Evolutionary conservation across 768 basidiomycete species (phyloP), one percentile per base, ranked within the genome.

Genomic region (Grammothele lineata): DNA sequence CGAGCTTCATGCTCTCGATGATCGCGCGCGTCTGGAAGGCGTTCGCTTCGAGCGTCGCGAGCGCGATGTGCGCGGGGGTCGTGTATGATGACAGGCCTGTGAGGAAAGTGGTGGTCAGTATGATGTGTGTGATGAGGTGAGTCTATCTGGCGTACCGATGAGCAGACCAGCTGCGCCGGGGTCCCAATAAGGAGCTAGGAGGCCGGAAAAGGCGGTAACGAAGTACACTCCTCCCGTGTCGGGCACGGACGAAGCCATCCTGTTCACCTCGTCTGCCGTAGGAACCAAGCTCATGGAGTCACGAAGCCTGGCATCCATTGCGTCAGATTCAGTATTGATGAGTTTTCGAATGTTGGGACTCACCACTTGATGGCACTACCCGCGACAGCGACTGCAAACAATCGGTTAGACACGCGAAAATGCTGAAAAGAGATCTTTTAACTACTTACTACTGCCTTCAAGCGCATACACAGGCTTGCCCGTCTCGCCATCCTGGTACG

Each of bases 141-240:
- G 32, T 12, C 26, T 21, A 34, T 9, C 2, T 26, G 42, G n/a
- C 33, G 18, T 23, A 78, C 88, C 92, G 49, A 96, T 92, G 37
- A 96, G 72, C 33, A 88, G 65, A 0, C 92, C 92, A 17, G 85
- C 86, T 23, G 96, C 96, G 23, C 84, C 81, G 22, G 92, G 81
- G 65, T 99, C 96, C 96, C 96, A 98, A 69, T 92, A 96, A 5
- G 96, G 96, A 17, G 96, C 96, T 22, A 99, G 81, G 21, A 99
- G 75, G 45, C 96, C 96, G 33, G 86, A 87, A 71, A 99, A 97
- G 6, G 92, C 94, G 1, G 95, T 95, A 27, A 98, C 95, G 59
- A 98, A 99, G 70, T 90, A 97, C 24, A 96, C 76, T 7, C 95
- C 95, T 27, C 89, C 94, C 0, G 90, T 85, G 56, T 85, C 80